Percentiles rank a stretch among this genome's conserved stretches.
phyloP scores from a whole-genome alignment of 2,329 filamentous ascomycete genomes.

The Coniochaeta sp. region DNA sequence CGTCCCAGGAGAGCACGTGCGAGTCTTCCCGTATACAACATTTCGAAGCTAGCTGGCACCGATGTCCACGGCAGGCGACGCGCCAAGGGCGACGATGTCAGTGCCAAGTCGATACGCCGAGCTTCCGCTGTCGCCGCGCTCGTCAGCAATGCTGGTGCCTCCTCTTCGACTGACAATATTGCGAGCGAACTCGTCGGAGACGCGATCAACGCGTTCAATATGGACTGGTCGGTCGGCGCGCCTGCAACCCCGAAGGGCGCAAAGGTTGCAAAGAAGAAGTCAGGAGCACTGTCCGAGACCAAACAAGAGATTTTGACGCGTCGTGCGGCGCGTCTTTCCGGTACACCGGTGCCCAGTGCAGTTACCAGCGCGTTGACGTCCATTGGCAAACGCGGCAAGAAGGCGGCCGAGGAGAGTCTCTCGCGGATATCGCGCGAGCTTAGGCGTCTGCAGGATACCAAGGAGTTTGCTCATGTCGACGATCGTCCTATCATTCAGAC shows the following conservation, averaged over 20 bases:
- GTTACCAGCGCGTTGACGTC: conserved; percentile 41
- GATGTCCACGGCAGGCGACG: conserved; percentile 50
- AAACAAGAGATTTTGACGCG: conserved; percentile 24
- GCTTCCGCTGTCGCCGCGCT: conserved; percentile 35
- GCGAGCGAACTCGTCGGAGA: conserved; percentile 19
- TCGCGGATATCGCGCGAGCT: conserved; percentile 48
- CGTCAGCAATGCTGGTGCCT: conserved; percentile 9
- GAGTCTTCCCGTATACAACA: conserved; percentile 59
- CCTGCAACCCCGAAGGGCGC: conserved; percentile 24
- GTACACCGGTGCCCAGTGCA: conserved; percentile 29
- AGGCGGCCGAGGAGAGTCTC: conserved; percentile 40
- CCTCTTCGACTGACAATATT: background rate
- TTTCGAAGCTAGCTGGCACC: conserved; percentile 55
- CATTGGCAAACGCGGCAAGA: conserved; percentile 54
- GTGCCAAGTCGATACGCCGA: conserved; percentile 32
- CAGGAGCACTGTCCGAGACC: conserved; percentile 14
- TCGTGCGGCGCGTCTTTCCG: conserved; percentile 35
- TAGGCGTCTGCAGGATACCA: conserved; percentile 51
- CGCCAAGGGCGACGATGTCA: conserved; percentile 40
- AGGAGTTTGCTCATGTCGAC: conserved; percentile 54
- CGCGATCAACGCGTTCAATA: conserved; percentile 38
- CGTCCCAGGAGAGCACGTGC: conserved; percentile 48
- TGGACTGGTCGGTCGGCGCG: conserved; percentile 32
- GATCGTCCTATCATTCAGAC: conserved; percentile 48
- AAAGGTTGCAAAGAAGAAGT: conserved; percentile 22